A percentile compares a stretch with the other conserved stretches of the same genome.
These are phyloP conservation scores for Alternaria postmessia DNA, from an alignment of 2,329 filamentous ascomycete genomes.

Conservation along the genomic window DNA sequence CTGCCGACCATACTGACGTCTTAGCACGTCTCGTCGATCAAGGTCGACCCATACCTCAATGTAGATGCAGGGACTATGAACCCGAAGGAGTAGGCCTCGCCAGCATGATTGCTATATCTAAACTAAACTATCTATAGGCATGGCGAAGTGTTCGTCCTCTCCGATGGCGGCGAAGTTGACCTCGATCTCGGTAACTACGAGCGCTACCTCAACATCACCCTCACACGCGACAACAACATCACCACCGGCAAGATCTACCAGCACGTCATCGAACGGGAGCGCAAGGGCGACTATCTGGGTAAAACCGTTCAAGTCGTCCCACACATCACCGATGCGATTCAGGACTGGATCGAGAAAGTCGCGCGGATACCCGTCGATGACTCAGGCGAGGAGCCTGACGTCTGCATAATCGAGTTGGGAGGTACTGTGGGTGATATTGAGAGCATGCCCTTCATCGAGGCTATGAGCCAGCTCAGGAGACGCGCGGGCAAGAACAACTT, in stretches of 20 bases:
- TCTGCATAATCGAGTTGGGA: conserved; percentile 82
- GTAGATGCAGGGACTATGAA: conserved; percentile 78
- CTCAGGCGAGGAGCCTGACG: conserved; percentile 81
- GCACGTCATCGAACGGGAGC: conserved; percentile 80
- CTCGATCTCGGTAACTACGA: conserved; percentile 81
- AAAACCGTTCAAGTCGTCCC: conserved; percentile 91
- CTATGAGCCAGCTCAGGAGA: conserved; percentile 78
- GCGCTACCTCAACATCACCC: conserved; percentile 80
- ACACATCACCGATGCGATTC: conserved; percentile 89
- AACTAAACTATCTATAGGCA: conserved; percentile 62
- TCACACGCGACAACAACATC: conserved; percentile 91
- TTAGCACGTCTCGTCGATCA: conserved; percentile 69
- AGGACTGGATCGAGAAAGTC: conserved; percentile 91
- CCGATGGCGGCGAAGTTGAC: conserved; percentile 81
- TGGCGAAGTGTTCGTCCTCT: conserved; percentile 88
- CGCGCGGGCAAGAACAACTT: conserved; percentile 81
- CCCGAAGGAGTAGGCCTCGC: conserved; percentile 65
- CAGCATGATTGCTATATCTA: not conserved
- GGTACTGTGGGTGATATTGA: conserved; percentile 84
- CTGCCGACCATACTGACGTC: conserved; percentile 42
- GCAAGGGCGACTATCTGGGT: conserved; percentile 81
- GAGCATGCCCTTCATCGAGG: conserved; percentile 86
- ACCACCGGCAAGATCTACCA: conserved; percentile 97
- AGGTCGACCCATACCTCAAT: conserved; percentile 78
- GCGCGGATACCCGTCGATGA: conserved; percentile 87